phyloP scores from a whole-genome alignment of 257 asterid species.

The Lycium barbarum region DNA sequence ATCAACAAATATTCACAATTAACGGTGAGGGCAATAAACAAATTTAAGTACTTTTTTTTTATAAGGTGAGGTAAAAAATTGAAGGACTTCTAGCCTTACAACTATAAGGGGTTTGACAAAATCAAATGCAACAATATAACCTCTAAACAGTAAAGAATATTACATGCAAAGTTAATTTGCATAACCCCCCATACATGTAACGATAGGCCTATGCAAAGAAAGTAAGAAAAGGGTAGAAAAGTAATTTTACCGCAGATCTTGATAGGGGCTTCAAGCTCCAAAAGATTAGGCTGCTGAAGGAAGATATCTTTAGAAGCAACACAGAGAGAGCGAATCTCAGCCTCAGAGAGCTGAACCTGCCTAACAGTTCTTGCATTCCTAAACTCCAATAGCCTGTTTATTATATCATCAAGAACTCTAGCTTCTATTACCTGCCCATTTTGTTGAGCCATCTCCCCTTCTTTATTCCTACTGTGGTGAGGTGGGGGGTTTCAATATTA shows the following conservation, averaged over 20 bases:
- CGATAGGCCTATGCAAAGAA: neutral
- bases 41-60: neutral
- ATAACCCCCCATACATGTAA: neutral
- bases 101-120: neutral
- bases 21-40: neutral
- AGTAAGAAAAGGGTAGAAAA: neutral
- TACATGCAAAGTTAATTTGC: too few relatives aligned
- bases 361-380: constrained; percentile 70
- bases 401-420: constrained; percentile 72
- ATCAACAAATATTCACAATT: neutral
- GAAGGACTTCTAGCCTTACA: neutral
- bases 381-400: constrained; percentile 69
- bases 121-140: neutral
- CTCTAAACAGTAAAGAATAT: too few relatives aligned
- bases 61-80: neutral
- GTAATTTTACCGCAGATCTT: constrained; percentile 72
- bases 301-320: constrained; percentile 67
- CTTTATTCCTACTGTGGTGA: neutral
- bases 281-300: constrained; percentile 82
- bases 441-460: constrained; percentile 54
- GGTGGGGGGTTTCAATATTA: constrained; percentile 22
- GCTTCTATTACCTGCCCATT: constrained; percentile 70
- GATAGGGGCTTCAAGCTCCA: constrained; percentile 91
- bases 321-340: constrained; percentile 79
- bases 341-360: constrained; percentile 85